These are phyloP conservation scores for Lactarius indigo DNA, from an alignment of 768 basidiomycete genomes.

Conservation along the genomic window DNA sequence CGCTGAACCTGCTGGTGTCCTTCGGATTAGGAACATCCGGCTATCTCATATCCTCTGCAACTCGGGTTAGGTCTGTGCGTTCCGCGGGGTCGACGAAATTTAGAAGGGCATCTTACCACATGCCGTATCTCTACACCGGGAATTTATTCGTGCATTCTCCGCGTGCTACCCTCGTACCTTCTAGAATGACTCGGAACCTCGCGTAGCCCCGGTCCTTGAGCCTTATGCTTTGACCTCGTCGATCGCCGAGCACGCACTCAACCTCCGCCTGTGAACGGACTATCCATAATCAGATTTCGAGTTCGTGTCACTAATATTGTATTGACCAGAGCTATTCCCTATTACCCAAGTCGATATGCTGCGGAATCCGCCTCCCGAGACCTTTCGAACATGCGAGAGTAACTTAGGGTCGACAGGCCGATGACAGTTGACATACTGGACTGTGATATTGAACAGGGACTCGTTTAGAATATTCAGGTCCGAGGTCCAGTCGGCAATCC, in stretches of 20 bases:
- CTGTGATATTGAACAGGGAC: background rate
- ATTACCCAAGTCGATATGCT: background rate
- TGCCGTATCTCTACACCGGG: too few species aligned
- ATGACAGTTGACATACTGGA: background rate
- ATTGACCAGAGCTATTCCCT: background rate
- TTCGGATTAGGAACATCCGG: too few species aligned
- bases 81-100: background rate
- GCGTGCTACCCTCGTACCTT: too few species aligned
- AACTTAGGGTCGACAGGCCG: background rate
- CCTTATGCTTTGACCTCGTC: background rate
- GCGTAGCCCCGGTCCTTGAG: background rate
- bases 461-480: too few species aligned
- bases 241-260: background rate
- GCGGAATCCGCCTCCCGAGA: background rate
- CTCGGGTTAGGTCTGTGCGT: background rate
- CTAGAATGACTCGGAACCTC: background rate
- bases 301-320: background rate
- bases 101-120: background rate
- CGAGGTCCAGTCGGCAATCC: background rate
- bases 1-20: too few species aligned
- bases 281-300: too few species aligned
- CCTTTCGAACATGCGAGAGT: background rate
- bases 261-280: background rate
- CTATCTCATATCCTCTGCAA: background rate
- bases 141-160: too few species aligned